phyloP scores from a whole-genome alignment of 1,139 yeast genomes.

The Zhuliangozyma blackwelliae region DNA sequence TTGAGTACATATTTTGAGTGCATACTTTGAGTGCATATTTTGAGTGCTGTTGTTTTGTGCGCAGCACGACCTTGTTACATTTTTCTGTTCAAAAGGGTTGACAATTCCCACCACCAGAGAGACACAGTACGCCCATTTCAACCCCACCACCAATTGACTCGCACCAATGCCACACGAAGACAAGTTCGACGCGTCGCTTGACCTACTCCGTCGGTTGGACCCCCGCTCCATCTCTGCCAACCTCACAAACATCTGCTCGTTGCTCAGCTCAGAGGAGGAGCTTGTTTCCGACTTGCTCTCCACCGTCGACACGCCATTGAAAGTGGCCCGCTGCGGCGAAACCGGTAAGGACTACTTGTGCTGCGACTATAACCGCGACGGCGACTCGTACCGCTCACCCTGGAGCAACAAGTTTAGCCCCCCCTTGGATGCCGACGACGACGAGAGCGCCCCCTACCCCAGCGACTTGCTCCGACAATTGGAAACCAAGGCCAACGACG shows the following conservation, averaged over 20 bases:
- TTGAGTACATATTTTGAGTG: too few relatives aligned
- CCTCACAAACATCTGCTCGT: constrained; percentile 63
- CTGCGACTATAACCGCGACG: constrained; percentile 94
- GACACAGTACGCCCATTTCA: too few relatives aligned
- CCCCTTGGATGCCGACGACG: constrained; percentile 36
- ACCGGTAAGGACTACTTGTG: constrained; percentile 69
- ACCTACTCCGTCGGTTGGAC: constrained; percentile 78
- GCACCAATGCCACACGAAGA: constrained; percentile 40
- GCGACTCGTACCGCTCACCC: constrained; percentile 89
- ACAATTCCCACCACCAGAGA: too few relatives aligned
- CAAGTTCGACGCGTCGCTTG: constrained; percentile 82
- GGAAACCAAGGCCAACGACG: constrained; percentile 80
- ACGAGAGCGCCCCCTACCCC: constrained; percentile 70
- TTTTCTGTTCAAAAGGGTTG: too few relatives aligned
- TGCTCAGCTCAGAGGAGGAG: constrained; percentile 44
- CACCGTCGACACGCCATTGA: constrained; percentile 83
- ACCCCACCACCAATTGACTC: too few relatives aligned
- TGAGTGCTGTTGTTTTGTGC: too few relatives aligned
- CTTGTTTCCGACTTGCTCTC: constrained; percentile 84
- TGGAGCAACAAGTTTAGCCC: constrained; percentile 85
- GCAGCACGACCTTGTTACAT: too few relatives aligned
- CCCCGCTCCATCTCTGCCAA: constrained; percentile 67
- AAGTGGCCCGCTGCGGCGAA: constrained; percentile 50
- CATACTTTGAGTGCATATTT: too few relatives aligned
- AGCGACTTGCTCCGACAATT: constrained; percentile 61